Evolutionary conservation across 495 filamentous ascomycete species (phyloP), one percentile per base, ranked within the genome.

Genomic region (Cairneyella variabilis): DNA sequence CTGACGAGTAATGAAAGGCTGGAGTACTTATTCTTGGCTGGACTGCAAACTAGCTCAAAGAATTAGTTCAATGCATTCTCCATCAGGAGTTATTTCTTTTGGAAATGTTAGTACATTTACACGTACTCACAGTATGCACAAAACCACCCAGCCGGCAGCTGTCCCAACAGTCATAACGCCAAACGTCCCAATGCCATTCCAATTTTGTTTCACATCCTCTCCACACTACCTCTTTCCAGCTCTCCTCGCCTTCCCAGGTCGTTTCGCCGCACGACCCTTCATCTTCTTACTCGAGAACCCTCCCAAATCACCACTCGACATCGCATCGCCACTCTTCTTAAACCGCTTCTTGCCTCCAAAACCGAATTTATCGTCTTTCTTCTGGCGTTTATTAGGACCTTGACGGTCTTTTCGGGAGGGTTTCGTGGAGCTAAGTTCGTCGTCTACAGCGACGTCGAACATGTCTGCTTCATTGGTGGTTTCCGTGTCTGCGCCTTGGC

Each of bases 271-370:
- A 8, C 43, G 54, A 6, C 57, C 60, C 76, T 95, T 96, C 86
- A 95, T 95, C 76, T 85, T 86, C 79, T 83, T 90, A 18, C 67
- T 75, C 39, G 82, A 90, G 74, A 91, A 97, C 5, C 76, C 78
- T 56, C 80, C 80, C 64, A 95, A 61, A 71, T 97, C 95, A 49
- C 78, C 83, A 43, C 79, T 89, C 48, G 84, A 90, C 26, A 72
- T 65, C 38, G 90, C 89, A 71, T 96, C 91, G 48, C 87, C 86
- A 54, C 89, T 95, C 80, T 98, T 98, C 34, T 76, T 66, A 67
- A 85, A 79, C 45, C 85, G 76, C 80, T 97, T 97, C 82, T 95
- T 96, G 53, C 93, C 93, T 51, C 93, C 93, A 68, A 89, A 93
- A 21, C 93, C 93, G 66, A 83, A 97, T 71, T 95, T 95, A 55